phyloP scores from a whole-genome alignment of 2,329 filamentous ascomycete species.

The Cercospora sp. region DNA sequence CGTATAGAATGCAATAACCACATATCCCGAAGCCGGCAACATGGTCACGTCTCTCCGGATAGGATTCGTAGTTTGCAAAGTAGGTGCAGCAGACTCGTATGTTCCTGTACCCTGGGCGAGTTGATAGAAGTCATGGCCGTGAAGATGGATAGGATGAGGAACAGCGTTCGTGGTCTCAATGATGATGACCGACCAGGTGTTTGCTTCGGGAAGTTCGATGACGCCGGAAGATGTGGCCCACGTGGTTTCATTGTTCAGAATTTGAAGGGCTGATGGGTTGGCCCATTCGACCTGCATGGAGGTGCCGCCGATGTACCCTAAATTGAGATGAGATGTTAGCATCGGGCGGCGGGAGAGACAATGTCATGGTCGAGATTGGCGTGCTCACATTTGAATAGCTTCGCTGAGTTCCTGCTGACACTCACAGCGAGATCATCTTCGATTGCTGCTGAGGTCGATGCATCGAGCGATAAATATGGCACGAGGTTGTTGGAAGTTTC shows the following conservation, averaged over 20 bases:
- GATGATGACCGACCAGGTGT: background rate
- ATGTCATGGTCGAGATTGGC: background rate
- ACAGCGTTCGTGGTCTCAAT: constrained; percentile 16
- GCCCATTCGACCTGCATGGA: constrained; percentile 43
- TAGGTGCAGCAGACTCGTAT: constrained; percentile 37
- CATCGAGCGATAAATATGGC: constrained; percentile 36
- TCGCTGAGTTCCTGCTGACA: constrained; percentile 34
- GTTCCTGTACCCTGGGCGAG: constrained; percentile 41
- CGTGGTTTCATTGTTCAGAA: constrained; percentile 38
- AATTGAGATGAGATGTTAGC: constrained; percentile 24
- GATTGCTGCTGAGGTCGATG: constrained; percentile 17
- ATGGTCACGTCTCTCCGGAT: constrained; percentile 38
- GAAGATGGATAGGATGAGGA: constrained; percentile 44
- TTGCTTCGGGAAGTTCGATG: constrained; percentile 23
- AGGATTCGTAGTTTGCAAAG: constrained; percentile 39
- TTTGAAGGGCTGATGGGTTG: constrained; percentile 42
- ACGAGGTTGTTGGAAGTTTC: constrained; percentile 39
- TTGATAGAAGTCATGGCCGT: constrained; percentile 50
- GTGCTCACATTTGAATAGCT: constrained; percentile 35
- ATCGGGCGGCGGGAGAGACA: constrained; percentile 12
- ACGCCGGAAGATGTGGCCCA: constrained; percentile 40
- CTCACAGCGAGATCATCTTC: constrained; percentile 30
- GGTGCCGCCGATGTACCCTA: constrained; percentile 41
- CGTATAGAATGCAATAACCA: constrained; percentile 38
- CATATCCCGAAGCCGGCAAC: constrained; percentile 37